A percentile compares a stretch with the other conserved stretches of the same genome.
phyloP scores from a whole-genome alignment of 495 filamentous ascomycete genomes.

The Cladorrhinum samala region DNA sequence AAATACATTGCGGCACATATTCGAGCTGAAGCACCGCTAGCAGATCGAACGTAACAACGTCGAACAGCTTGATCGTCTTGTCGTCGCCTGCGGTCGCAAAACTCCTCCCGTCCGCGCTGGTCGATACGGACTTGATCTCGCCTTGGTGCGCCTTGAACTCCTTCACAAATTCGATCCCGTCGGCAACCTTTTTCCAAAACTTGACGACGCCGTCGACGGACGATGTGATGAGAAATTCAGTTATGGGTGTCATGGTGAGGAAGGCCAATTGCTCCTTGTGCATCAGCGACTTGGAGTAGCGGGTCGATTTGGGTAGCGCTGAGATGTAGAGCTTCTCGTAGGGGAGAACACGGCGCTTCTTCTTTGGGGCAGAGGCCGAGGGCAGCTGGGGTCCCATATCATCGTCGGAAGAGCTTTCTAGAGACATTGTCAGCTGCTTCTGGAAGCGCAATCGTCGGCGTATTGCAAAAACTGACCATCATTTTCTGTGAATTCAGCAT shows the following conservation, averaged over 20 bases:
- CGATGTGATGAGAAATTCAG: conserved; percentile 91
- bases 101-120: conserved; percentile 84
- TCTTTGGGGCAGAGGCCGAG: conserved; percentile 62
- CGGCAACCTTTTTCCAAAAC: conserved; percentile 96
- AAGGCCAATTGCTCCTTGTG: conserved; percentile 91
- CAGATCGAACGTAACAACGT: conserved; percentile 91
- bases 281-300: conserved; percentile 97
- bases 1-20: conserved; percentile 69
- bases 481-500: conserved; percentile 35
- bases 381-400: conserved; percentile 90
- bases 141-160: conserved; percentile 88
- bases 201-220: conserved; percentile 92
- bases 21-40: conserved; percentile 72
- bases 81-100: conserved; percentile 86
- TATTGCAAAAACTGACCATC: conserved; percentile 17
- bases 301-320: conserved; percentile 71
- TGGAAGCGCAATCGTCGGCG: not conserved
- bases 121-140: conserved; percentile 74
- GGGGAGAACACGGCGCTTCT: conserved; percentile 82
- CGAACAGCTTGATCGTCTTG: conserved; percentile 90
- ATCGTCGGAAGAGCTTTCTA: conserved; percentile 79
- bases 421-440: conserved; percentile 7
- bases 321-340: conserved; percentile 92
- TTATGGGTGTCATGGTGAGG: conserved; percentile 76
- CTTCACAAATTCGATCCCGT: conserved; percentile 94